Conservation (phyloP, 257 asterid genomes). For the Solanum gandarillasii region DNA sequence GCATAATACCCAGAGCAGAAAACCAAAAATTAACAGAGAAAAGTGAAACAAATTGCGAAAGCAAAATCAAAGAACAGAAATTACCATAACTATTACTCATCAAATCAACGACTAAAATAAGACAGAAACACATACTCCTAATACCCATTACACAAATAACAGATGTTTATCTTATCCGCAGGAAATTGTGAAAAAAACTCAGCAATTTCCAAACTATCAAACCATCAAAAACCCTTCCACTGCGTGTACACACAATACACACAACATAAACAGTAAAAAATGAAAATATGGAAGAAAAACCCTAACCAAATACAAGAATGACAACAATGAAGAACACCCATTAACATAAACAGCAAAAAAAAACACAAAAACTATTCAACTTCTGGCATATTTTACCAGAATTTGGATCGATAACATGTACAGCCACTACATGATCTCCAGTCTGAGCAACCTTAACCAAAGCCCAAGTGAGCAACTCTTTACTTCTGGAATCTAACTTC, state of each 20-base stretch:
- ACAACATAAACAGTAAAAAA: background rate
- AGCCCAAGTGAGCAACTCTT: constrained; percentile 81
- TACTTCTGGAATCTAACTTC: constrained; percentile 59
- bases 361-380: constrained; percentile 28
- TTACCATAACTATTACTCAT: background rate
- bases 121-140: background rate
- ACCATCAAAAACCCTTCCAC: background rate
- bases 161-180: background rate
- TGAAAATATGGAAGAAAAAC: background rate
- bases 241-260: background rate
- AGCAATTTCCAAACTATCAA: background rate
- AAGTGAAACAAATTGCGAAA: background rate
- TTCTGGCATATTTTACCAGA: constrained; percentile 29
- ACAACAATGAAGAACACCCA: background rate
- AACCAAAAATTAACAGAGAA: background rate
- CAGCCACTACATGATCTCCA: constrained; percentile 80
- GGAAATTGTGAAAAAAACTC: background rate
- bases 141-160: background rate
- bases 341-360: background rate
- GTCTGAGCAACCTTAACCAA: constrained; percentile 67
- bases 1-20: background rate
- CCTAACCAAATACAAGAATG: background rate
- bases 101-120: background rate
- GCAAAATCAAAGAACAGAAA: background rate
- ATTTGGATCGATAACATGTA: constrained; percentile 56